These are phyloP conservation scores for Marasmius oreades DNA, from an alignment of 1,284 basidiomycete species.

Conservation along the genomic window DNA sequence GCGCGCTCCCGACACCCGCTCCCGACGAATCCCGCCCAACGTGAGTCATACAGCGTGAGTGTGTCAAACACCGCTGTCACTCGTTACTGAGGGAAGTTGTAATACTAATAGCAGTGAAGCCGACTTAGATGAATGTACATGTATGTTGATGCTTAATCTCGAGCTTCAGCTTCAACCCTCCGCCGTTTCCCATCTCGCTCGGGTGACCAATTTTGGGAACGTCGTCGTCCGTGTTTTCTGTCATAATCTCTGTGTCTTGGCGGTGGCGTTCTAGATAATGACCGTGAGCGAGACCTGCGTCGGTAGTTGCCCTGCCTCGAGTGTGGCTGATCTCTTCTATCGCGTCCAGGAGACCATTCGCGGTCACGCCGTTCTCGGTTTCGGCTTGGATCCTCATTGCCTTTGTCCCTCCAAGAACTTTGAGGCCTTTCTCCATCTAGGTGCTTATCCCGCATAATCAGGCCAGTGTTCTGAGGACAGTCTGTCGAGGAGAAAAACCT, in stretches of 20 bases:
- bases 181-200: conserved; percentile 34
- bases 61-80: no score
- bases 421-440: conserved; percentile 44
- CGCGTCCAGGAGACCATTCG: conserved; percentile 11
- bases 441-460: conserved; percentile 33
- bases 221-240: conserved; percentile 31
- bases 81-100: no score
- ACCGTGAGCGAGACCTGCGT: conserved; percentile 24
- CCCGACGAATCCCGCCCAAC: conserved; percentile 7
- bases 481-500: conserved; percentile 36
- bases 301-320: conserved; percentile 5
- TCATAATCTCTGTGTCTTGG: conserved; percentile 23
- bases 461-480: conserved; percentile 68
- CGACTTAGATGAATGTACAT: no score
- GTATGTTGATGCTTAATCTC: background rate
- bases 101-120: no score
- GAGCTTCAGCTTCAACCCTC: conserved; percentile 25
- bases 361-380: conserved; percentile 9
- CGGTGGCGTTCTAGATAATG: no score
- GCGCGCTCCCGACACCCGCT: conserved; percentile 14
- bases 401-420: conserved; percentile 42
- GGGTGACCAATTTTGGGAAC: conserved; percentile 40
- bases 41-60: no score
- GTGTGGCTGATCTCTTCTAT: background rate
- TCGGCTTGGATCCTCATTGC: conserved; percentile 12